These are phyloP conservation scores for Apiotrichum gamsii DNA, from an alignment of 1,284 basidiomycete species.

Conservation along the genomic window DNA sequence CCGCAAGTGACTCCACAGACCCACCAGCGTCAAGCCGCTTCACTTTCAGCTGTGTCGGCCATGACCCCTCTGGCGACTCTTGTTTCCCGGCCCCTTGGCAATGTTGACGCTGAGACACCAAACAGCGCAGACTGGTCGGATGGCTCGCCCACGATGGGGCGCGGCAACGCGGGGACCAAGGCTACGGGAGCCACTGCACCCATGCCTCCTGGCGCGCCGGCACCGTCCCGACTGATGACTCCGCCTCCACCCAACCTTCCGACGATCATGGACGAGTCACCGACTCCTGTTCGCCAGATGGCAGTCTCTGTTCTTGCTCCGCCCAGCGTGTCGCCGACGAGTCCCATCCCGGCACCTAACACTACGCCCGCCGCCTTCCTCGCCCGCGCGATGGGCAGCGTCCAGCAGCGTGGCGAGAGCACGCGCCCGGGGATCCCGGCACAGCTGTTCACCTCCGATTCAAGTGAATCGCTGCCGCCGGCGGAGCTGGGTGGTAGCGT, in stretches of 20 bases:
- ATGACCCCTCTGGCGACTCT: neutral
- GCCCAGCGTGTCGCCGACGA: neutral
- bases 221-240: neutral
- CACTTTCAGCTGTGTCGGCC: neutral
- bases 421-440: no score
- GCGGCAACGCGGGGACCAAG: no score
- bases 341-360: neutral
- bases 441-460: no score
- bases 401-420: no score
- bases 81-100: neutral
- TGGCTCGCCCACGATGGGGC: no score
- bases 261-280: constrained; percentile 19
- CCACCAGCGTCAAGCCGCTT: neutral
- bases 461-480: no score
- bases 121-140: no score
- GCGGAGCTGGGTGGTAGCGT: no score
- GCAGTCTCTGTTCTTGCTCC: constrained; percentile 12
- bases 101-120: no score
- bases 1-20: no score
- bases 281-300: constrained; percentile 11
- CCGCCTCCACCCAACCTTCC: neutral
- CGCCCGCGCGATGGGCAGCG: neutral
- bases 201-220: no score
- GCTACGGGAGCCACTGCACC: no score
- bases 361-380: neutral